Conservation (phyloP, 169 alveolate species). For the Cryptosporidium parvum region DNA sequence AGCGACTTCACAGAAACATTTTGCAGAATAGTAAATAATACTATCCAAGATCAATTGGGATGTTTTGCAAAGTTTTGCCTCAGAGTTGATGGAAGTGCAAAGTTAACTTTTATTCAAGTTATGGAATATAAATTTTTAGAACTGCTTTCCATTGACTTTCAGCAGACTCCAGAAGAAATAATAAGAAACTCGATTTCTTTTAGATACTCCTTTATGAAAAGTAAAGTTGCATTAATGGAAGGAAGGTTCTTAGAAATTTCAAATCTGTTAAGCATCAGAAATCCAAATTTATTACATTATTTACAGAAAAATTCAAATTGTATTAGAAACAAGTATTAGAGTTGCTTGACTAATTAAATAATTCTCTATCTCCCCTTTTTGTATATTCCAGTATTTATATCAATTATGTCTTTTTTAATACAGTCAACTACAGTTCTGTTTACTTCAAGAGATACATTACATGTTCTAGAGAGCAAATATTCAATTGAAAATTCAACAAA, state of each 20-base stretch:
- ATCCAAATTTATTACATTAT: conserved; percentile 47
- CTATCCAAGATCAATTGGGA: conserved; percentile 45
- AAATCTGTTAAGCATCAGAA: conserved; percentile 55
- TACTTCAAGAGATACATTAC: conserved; percentile 37
- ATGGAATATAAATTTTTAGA: conserved; percentile 62
- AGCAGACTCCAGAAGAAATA: conserved; percentile 39
- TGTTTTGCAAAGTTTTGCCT: conserved; percentile 29
- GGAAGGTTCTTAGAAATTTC: conserved; percentile 67
- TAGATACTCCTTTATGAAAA: conserved; percentile 69
- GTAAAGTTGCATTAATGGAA: conserved; percentile 72
- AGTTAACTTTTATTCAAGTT: conserved; percentile 42
- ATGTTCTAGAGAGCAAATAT: conserved; percentile 38
- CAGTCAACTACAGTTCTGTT: conserved; percentile 15
- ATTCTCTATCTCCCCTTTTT: neutral
- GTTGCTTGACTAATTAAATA: neutral
- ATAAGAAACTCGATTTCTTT: conserved; percentile 61
- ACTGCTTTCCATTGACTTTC: conserved; percentile 43
- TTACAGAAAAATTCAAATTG: conserved; percentile 34
- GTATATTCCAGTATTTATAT: conserved; percentile 18
- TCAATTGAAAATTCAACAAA: conserved; percentile 5
- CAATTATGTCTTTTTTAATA: conserved; percentile 8
- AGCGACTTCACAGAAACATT: conserved; percentile 39
- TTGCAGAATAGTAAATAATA: conserved; percentile 61
- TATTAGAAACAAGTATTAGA: conserved; percentile 23
- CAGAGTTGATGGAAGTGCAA: conserved; percentile 55